These are phyloP conservation scores for Solanum clarkiae DNA, from an alignment of 257 asterid species.

Conservation along the genomic window DNA sequence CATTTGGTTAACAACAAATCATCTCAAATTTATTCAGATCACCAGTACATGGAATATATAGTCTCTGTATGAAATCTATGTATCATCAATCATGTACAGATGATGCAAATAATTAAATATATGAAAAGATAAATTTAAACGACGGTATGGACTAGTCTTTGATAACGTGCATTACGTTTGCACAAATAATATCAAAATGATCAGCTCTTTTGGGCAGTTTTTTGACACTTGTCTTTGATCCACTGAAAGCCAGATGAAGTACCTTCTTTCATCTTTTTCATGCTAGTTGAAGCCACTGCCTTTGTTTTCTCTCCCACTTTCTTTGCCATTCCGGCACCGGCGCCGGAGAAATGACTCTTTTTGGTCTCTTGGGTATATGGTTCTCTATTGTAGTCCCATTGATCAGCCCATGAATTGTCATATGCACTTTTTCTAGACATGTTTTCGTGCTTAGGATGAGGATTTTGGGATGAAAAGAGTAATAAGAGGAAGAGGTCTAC, in stretches of 20 bases:
- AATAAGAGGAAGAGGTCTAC: not conserved
- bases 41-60: not conserved
- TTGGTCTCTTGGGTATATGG: conserved; percentile 24
- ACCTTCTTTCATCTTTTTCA: conserved; percentile 66
- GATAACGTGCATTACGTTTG: not conserved
- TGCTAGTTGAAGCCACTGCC: conserved; percentile 55
- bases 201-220: conserved; percentile 14
- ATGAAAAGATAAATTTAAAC: not conserved
- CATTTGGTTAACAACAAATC: not conserved
- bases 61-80: not conserved
- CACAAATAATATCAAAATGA: not conserved
- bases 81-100: not conserved
- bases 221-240: conserved; percentile 69
- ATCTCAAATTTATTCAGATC: not conserved
- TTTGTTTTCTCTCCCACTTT: conserved; percentile 64
- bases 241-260: conserved; percentile 50
- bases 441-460: not conserved
- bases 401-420: conserved; percentile 76
- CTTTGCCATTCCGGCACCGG: conserved; percentile 25
- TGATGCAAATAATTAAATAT: not conserved
- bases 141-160: not conserved
- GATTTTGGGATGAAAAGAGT: too few relatives aligned
- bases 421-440: not conserved
- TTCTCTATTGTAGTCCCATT: conserved; percentile 50
- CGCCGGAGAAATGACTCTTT: not conserved